These are phyloP conservation scores for Fraxinus albicans DNA, from an alignment of 305 asterid species.

Conservation along the genomic window DNA sequence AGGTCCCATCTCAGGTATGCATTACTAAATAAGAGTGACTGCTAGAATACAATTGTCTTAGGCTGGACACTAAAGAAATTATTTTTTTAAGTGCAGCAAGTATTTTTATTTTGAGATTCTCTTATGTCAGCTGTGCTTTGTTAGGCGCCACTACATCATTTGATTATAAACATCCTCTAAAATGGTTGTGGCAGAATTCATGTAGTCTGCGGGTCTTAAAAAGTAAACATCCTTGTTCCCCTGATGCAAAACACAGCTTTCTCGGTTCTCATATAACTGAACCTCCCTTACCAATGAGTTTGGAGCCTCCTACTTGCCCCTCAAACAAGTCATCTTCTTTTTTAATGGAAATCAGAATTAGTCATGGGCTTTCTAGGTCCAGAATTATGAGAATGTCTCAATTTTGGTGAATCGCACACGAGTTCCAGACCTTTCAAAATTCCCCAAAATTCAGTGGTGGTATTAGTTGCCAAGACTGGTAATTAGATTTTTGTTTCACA, in stretches of 20 bases:
- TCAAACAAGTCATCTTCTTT: constrained; percentile 1
- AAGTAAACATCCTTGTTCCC: background rate
- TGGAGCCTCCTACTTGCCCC: background rate
- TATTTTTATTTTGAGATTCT: background rate
- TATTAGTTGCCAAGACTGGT: background rate
- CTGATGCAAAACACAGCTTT: background rate
- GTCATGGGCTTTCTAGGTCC: background rate
- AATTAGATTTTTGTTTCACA: background rate
- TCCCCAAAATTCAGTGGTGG: background rate
- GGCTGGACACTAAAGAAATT: background rate
- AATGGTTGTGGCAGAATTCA: background rate
- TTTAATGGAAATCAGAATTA: background rate
- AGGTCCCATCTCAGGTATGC: constrained; percentile 41
- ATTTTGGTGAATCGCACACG: background rate
- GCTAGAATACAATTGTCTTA: background rate
- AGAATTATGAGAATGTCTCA: constrained; percentile 1
- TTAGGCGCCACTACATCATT: constrained; percentile 7
- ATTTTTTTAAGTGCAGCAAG: background rate
- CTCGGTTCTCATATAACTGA: background rate
- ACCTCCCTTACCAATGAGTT: constrained; percentile 1
- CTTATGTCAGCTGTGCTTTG: constrained; percentile 5
- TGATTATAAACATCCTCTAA: background rate
- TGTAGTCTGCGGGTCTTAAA: background rate
- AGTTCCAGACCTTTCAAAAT: background rate
- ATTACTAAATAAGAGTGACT: background rate